Evolutionary conservation across 2,329 filamentous ascomycete genomes (phyloP).

Genomic region (Akanthomyces muscarius): DNA sequence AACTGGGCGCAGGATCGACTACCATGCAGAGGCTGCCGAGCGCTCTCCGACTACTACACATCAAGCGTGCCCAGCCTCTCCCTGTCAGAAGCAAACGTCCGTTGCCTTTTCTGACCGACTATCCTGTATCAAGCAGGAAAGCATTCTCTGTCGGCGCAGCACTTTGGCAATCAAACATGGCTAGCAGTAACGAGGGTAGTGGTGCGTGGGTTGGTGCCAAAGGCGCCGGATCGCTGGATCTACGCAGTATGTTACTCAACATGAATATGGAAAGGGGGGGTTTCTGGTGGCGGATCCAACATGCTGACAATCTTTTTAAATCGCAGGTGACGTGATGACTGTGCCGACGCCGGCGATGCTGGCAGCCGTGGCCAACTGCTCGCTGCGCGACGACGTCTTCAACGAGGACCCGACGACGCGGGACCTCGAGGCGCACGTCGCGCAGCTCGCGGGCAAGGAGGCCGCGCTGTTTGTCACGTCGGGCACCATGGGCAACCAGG

Average conservation of each 20-base stretch:
- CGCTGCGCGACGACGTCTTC: slow-evolving; percentile 80
- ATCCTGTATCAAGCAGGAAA: neutral
- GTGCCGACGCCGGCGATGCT: slow-evolving; percentile 80
- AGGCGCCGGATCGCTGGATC: slow-evolving; percentile 36
- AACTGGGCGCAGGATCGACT: neutral
- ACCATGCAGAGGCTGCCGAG: neutral
- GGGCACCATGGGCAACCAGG: slow-evolving; percentile 92
- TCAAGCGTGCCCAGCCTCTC: neutral
- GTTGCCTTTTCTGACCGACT: neutral
- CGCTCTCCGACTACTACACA: neutral
- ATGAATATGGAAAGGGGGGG: too few relatives aligned
- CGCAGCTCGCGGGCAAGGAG: slow-evolving; percentile 69
- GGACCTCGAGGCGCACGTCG: slow-evolving; percentile 70
- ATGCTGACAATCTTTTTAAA: too few relatives aligned
- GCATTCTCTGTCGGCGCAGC: neutral
- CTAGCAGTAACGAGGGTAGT: neutral
- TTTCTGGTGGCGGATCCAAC: too few relatives aligned
- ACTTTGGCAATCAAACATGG: neutral
- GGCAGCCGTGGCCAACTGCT: slow-evolving; percentile 67
- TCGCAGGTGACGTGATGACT: slow-evolving; percentile 54
- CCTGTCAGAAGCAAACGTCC: neutral
- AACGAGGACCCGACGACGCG: slow-evolving; percentile 75
- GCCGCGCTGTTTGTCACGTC: slow-evolving; percentile 77
- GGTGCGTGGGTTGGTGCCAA: slow-evolving; percentile 36
- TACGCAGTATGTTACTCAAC: slow-evolving; percentile 33